phyloP scores from a whole-genome alignment of 257 asterid species.

The Thymus mandschuricus region DNA sequence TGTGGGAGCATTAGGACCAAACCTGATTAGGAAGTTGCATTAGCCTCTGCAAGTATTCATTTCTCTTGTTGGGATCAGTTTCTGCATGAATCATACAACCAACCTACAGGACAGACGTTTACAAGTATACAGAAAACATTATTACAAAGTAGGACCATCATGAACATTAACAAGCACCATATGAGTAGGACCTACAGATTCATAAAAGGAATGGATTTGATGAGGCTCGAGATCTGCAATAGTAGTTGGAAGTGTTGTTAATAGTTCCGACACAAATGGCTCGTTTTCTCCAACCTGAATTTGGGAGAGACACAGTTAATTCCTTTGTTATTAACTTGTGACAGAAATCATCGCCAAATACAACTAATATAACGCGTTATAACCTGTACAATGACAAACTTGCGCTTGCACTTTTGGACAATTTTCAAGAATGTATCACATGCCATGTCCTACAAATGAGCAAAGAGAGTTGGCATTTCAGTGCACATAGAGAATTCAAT shows the following conservation, averaged over 20 bases:
- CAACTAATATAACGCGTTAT: conserved; percentile 5
- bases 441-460: conserved; percentile 86
- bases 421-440: conserved; percentile 97
- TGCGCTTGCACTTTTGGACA: conserved; percentile 98
- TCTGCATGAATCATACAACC: conserved; percentile 94
- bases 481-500: conserved; percentile 17
- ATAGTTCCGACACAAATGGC: conserved; percentile 92
- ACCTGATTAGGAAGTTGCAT: conserved; percentile 98
- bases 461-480: conserved; percentile 22
- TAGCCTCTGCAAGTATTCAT: conserved; percentile 82
- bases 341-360: conserved; percentile 18
- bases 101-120: conserved; percentile 54
- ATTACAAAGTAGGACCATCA: neutral
- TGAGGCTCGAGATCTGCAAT: conserved; percentile 94
- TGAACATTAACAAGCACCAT: neutral
- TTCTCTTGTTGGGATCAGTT: conserved; percentile 81
- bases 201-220: conserved; percentile 95
- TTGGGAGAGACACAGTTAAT: conserved; percentile 26
- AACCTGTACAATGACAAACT: conserved; percentile 89
- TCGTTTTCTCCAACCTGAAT: conserved; percentile 92
- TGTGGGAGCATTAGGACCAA: conserved; percentile 27
- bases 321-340: conserved; percentile 11
- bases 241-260: conserved; percentile 77
- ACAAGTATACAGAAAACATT: conserved; percentile 1
- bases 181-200: conserved; percentile 68